These are phyloP conservation scores for Purpureocillium lavendulum DNA, from an alignment of 2,329 filamentous ascomycete species.

Conservation along the genomic window DNA sequence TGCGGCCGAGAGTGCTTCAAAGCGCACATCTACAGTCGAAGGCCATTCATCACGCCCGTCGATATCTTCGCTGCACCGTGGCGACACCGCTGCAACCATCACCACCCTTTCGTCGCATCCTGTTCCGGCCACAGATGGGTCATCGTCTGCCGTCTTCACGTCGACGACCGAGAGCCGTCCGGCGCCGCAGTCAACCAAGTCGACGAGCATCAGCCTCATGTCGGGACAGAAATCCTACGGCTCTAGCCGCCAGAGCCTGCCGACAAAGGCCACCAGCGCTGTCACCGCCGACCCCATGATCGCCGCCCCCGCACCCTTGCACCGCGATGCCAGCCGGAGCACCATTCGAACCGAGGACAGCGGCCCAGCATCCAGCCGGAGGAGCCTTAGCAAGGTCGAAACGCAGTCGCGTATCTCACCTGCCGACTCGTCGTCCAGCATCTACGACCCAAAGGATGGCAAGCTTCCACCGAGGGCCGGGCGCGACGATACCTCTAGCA, in stretches of 20 bases:
- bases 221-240: slow-evolving; percentile 33
- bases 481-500: slow-evolving; percentile 34
- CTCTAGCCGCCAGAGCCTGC: slow-evolving; percentile 28
- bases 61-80: slow-evolving; percentile 30
- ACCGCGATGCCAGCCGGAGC: slow-evolving; percentile 36
- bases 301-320: slow-evolving; percentile 40
- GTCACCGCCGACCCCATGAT: slow-evolving; percentile 34
- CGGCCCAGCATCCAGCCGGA: slow-evolving; percentile 26
- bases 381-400: slow-evolving; percentile 35
- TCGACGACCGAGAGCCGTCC: slow-evolving; percentile 30
- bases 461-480: slow-evolving; percentile 23
- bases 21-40: slow-evolving; percentile 30
- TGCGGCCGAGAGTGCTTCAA: slow-evolving; percentile 34
- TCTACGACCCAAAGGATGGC: slow-evolving; percentile 30
- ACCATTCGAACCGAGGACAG: slow-evolving; percentile 34
- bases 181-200: slow-evolving; percentile 33
- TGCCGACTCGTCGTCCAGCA: slow-evolving; percentile 23
- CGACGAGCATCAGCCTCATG: slow-evolving; percentile 38
- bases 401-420: slow-evolving; percentile 24
- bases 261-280: slow-evolving; percentile 34
- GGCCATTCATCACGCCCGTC: slow-evolving; percentile 33
- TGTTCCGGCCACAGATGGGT: slow-evolving; percentile 23
- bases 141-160: slow-evolving; percentile 24
- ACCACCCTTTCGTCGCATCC: slow-evolving; percentile 21
- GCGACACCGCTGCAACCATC: slow-evolving; percentile 25